phyloP scores from a whole-genome alignment of 2,329 filamentous ascomycete species.

The Beauveria caledonica region DNA sequence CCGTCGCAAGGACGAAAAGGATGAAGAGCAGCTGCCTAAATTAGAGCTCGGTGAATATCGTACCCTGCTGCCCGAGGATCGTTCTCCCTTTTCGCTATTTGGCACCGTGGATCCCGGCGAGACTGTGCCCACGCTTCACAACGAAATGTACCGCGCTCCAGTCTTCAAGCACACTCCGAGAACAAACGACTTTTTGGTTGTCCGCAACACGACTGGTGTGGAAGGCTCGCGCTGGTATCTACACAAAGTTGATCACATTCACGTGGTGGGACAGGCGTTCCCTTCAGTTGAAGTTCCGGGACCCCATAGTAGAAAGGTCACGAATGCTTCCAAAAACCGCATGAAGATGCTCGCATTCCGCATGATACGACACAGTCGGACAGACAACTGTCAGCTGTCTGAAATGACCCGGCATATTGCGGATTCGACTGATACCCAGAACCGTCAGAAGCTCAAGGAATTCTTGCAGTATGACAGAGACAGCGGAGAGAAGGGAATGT shows the following conservation, averaged over 20 bases:
- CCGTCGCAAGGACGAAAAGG: slow-evolving; percentile 64
- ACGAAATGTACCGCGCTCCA: slow-evolving; percentile 89
- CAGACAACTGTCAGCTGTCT: slow-evolving; percentile 62
- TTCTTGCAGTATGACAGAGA: slow-evolving; percentile 89
- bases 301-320: slow-evolving; percentile 89
- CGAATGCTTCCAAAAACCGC: slow-evolving; percentile 91
- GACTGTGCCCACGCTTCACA: slow-evolving; percentile 83
- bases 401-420: slow-evolving; percentile 89
- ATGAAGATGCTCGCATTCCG: slow-evolving; percentile 95
- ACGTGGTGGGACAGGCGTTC: slow-evolving; percentile 86
- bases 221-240: slow-evolving; percentile 75
- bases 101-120: slow-evolving; percentile 88
- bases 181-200: slow-evolving; percentile 75
- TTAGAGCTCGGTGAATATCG: slow-evolving; percentile 81
- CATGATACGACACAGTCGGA: slow-evolving; percentile 68
- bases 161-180: slow-evolving; percentile 81
- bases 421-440: slow-evolving; percentile 89
- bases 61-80: slow-evolving; percentile 84
- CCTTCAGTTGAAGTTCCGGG: slow-evolving; percentile 88
- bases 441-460: slow-evolving; percentile 92
- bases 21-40: slow-evolving; percentile 70
- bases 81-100: slow-evolving; percentile 92
- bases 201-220: slow-evolving; percentile 70
- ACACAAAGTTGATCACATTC: slow-evolving; percentile 83
- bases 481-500: slow-evolving; percentile 59